Conservation (phyloP, 352 stramenopile genomes). For the Phytophthora multivora region DNA sequence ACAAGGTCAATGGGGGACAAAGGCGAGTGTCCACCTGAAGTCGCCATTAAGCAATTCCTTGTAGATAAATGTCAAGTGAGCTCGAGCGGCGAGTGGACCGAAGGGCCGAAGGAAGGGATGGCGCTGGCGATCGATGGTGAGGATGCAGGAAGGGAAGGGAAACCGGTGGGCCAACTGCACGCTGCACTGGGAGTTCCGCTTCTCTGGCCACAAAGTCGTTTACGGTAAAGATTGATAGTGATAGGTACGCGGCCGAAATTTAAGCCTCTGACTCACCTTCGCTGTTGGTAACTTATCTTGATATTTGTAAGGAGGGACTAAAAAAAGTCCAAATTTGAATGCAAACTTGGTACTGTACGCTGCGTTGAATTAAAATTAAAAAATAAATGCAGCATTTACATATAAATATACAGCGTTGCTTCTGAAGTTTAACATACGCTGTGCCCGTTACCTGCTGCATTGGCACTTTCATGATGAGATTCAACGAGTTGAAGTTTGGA, state of each 20-base stretch:
- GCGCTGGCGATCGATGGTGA: slow-evolving; percentile 19
- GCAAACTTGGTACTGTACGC: no score
- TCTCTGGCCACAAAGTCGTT: slow-evolving; percentile 11
- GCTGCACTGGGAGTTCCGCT: neutral
- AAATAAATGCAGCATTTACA: no score
- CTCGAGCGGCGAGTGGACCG: slow-evolving; percentile 1
- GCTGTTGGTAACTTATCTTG: slow-evolving; percentile 9
- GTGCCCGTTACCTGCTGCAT: no score
- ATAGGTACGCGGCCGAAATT: neutral
- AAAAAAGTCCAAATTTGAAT: slow-evolving; percentile 2
- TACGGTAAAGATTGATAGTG: slow-evolving; percentile 20
- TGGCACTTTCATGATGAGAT: no score
- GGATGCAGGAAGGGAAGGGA: slow-evolving; percentile 15
- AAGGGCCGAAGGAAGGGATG: neutral
- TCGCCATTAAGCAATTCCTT: slow-evolving; percentile 13
- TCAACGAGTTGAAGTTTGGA: no score
- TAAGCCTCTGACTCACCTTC: slow-evolving; percentile 6
- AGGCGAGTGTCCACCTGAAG: slow-evolving; percentile 11
- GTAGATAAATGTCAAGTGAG: neutral
- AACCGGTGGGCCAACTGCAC: neutral
- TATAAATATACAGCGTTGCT: no score
- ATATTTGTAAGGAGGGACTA: slow-evolving; percentile 6
- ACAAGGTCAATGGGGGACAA: slow-evolving; percentile 18
- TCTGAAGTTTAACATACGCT: no score
- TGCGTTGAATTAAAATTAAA: no score